Evolutionary conservation across 2,329 filamentous ascomycete genomes (phyloP).

Genomic region (Sporothrix sp.): DNA sequence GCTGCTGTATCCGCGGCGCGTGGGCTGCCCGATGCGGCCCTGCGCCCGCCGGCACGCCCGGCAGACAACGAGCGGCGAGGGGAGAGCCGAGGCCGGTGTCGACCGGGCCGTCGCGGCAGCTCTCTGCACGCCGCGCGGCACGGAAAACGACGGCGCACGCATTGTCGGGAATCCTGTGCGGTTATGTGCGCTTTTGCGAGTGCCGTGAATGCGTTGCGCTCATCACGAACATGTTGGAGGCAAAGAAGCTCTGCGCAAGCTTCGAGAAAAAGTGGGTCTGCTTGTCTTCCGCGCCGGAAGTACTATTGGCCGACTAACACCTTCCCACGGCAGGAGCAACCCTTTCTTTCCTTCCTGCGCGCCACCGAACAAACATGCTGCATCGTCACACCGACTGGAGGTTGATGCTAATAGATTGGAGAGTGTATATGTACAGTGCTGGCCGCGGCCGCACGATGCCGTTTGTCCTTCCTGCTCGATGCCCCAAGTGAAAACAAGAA

Average conservation of each 20-base stretch:
- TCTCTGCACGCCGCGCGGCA: not conserved
- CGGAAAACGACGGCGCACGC: not conserved
- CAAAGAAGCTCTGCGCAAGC: no score
- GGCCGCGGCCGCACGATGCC: not conserved
- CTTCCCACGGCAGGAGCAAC: not conserved
- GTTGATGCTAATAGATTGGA: slow-evolving; percentile 12
- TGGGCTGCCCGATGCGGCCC: not conserved
- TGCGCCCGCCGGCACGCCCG: not conserved
- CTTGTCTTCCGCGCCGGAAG: not conserved
- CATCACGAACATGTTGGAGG: no score
- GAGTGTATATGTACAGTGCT: slow-evolving; percentile 13
- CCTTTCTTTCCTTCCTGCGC: not conserved
- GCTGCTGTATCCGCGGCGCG: slow-evolving; percentile 6
- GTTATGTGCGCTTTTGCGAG: not conserved
- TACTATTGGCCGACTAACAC: not conserved
- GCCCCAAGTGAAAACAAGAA: no score
- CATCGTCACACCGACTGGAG: no score
- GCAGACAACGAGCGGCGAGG: not conserved
- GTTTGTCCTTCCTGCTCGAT: not conserved
- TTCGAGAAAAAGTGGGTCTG: not conserved
- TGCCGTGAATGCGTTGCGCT: no score
- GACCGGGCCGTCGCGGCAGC: not conserved
- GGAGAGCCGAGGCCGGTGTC: slow-evolving; percentile 4
- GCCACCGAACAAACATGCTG: no score
- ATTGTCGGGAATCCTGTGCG: not conserved